Conservation (phyloP, 257 asterid species). For the Jacaranda copaia region DNA sequence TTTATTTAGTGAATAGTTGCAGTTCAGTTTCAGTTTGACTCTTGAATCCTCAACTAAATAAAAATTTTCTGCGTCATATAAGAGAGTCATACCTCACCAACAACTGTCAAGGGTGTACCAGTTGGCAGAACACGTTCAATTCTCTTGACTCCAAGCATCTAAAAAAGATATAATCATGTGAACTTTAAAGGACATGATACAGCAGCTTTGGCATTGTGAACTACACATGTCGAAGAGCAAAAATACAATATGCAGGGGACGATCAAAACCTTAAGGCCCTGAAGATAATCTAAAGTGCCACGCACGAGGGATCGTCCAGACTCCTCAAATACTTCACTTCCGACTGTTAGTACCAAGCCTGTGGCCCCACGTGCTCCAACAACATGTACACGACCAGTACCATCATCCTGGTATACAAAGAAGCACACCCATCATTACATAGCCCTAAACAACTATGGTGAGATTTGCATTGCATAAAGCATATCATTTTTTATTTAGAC, state of each 20-base stretch:
- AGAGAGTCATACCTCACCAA: slow-evolving; percentile 87
- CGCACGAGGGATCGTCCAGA: slow-evolving; percentile 94
- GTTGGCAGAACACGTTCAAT: slow-evolving; percentile 97
- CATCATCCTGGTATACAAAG: slow-evolving; percentile 74
- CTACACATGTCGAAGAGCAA: slow-evolving; percentile 11
- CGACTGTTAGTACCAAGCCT: slow-evolving; percentile 87
- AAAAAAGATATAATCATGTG: slow-evolving; percentile 34
- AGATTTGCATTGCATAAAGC: slow-evolving; percentile 18
- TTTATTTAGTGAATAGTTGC: neutral
- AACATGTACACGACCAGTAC: slow-evolving; percentile 83
- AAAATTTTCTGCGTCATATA: neutral
- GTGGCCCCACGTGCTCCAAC: slow-evolving; percentile 98
- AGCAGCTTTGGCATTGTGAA: slow-evolving; percentile 14
- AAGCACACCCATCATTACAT: slow-evolving; percentile 23
- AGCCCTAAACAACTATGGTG: slow-evolving; percentile 18
- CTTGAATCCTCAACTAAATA: neutral
- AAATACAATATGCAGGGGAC: slow-evolving; percentile 16
- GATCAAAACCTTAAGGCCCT: slow-evolving; percentile 87
- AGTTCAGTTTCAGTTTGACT: neutral
- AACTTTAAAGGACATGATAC: slow-evolving; percentile 23
- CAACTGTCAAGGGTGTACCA: slow-evolving; percentile 93
- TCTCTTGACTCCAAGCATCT: slow-evolving; percentile 99
- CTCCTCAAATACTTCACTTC: slow-evolving; percentile 97
- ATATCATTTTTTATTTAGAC: slow-evolving; percentile 25
- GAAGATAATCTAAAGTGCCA: slow-evolving; percentile 95